Evolutionary conservation across 1,139 yeast species (phyloP), one percentile per base, ranked within the genome.

Genomic region (Lodderomyces margitis): DNA sequence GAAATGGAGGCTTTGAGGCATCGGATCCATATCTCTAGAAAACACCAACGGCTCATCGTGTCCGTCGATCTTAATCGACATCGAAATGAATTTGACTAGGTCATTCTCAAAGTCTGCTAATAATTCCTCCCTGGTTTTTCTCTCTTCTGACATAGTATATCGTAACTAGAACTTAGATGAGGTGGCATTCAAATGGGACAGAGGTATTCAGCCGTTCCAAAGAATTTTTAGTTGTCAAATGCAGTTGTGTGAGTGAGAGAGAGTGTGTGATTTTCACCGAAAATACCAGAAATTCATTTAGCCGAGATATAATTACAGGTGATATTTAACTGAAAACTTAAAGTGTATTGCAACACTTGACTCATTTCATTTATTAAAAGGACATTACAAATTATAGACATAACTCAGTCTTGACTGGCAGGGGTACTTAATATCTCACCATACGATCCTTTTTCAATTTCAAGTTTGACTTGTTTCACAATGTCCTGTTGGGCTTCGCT

Each of bases 401-500:
- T 12, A 25, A 9, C 25, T 23, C 25, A 23, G 11, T n/a, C 7
- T 3, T 28, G 14, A 3, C 16, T 28, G 32, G 10, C 4, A 15
- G n/a, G 7, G 15, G 3, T 28, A 6, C 16, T 21, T n/a, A 37
- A 14, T 8, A 37, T 37, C 19, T 51, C 56, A 0, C 81, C 81
- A 48, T 74, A 77, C 0, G 76, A 55, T 2, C 81, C 82, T 40
- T 61, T 66, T 30, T 58, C 54, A 23, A 74, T 68, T 45, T 74
- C 78, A 34, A 63, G 56, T 45, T 63, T 67, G 28, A 78, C 62
- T 45, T 67, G 62, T 8, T 55, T 47, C 34, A 78, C 59, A 3
- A 70, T 58, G 5, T 48, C 56, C 41, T 57, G 63, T 58, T 86
- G 87, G 27, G 76, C 81, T 5, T 74, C 78, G 7, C 88, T 87